phyloP scores from a whole-genome alignment of 441 rosid species.

The Syzygium syzygioides region DNA sequence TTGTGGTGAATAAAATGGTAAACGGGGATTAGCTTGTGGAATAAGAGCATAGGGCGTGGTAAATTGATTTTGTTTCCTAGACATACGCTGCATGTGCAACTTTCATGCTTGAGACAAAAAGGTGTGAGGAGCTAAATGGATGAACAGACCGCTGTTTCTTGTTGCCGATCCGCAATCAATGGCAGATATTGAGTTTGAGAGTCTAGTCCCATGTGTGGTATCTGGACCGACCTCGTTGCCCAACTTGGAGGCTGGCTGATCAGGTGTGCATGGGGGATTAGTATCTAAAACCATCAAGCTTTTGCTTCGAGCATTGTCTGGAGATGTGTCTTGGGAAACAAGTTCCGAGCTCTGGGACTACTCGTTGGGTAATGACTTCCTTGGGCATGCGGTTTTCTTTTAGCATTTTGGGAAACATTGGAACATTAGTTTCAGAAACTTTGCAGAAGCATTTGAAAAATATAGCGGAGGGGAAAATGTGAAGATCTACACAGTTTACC shows the following conservation, averaged over 20 bases:
- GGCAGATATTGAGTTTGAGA: slow-evolving; percentile 7
- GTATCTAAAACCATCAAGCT: slow-evolving; percentile 6
- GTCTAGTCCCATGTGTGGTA: slow-evolving; percentile 1
- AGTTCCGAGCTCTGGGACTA: not conserved
- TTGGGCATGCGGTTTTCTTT: slow-evolving; percentile 1
- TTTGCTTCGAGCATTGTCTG: slow-evolving; percentile 16
- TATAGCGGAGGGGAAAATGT: not conserved
- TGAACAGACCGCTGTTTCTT: slow-evolving; percentile 13
- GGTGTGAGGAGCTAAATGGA: too few species aligned
- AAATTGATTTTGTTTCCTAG: too few species aligned
- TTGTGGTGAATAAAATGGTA: too few species aligned
- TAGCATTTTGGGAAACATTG: not conserved
- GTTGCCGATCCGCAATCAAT: slow-evolving; percentile 14
- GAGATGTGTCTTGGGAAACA: slow-evolving; percentile 6
- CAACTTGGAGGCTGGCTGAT: not conserved
- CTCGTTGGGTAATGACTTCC: slow-evolving; percentile 1
- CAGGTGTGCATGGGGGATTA: not conserved
- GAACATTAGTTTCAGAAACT: not conserved
- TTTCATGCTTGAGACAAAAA: too few species aligned
- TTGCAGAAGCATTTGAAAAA: not conserved
- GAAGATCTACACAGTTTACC: slow-evolving; percentile 3
- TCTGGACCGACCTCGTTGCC: slow-evolving; percentile 10
- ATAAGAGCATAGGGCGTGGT: too few species aligned
- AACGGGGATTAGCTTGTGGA: too few species aligned
- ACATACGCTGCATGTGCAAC: too few species aligned